Evolutionary conservation across 176 grass and related monocot species (phyloP), one percentile per base, ranked within the genome.

Genomic region (Thinopyrum elongatum): DNA sequence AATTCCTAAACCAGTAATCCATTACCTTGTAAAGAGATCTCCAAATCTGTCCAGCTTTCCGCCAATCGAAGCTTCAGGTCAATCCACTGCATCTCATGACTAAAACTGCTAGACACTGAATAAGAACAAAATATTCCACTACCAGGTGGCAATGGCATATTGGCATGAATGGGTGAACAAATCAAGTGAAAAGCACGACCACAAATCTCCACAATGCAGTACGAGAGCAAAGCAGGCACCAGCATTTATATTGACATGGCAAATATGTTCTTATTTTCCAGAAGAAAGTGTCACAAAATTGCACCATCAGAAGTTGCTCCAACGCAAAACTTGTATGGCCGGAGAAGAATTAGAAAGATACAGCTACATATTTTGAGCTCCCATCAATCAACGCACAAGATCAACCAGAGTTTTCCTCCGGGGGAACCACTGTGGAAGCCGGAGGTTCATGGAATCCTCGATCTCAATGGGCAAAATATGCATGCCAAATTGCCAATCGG

Each of bases 391-490:
- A 77, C 71, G 90, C 51, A 99, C 80, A 79, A 99, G 86, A 97
- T 97, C 97, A 76, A 97, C 82, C 55, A 97, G 66, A 4, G 97
- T 93, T 70, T 90, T 94, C 85, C 92, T 94, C 70, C 94, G 70
- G 15, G 97, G 97, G 28, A 99, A 99, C 81, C 97, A 91, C 69
- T 89, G 85, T 0, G 97, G 97, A 9, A 97, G 97, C 29, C 97
- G 81, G 30, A 99, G 90, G 7, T 29, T 91, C 97, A 94, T 94
- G 2, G 97, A 73, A 90, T 99, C 97, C 86, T 99, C 90, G 31
- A 99, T 96, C 78, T 90, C 17, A 19, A 98, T 95, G 0, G 81
- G 96, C 77, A 95, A 62, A 84, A 91, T 90, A 79, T 79, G 33
- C 26, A 65, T 49, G 86, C 44, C 14, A 25, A 78, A 72, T 57